Evolutionary conservation across 2,329 filamentous ascomycete genomes (phyloP), one percentile per base, ranked within the genome.

Genomic region (Amylocarpus encephaloides): DNA sequence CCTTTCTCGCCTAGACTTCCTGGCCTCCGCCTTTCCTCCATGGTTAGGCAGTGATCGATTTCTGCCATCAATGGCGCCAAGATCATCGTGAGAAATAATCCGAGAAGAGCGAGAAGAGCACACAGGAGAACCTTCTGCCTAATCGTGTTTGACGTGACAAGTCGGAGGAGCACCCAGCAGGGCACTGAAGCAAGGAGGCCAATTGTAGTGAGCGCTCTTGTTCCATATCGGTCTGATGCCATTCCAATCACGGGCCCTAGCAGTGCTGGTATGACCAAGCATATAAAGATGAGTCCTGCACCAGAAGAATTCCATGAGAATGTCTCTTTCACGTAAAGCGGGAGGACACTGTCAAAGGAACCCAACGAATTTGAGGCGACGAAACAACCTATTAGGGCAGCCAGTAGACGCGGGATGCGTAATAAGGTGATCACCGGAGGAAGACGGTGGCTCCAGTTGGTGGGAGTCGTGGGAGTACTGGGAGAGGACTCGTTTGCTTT

Each of bases 41-140:
- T 64, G 0, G 71, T 70, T 1, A 71, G 66, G 38, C 70, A 66
- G 47, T 70, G 68, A 56, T 82, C 79, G 19, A 89, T 81, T 65
- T 89, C 86, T 0, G 85, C 83, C 76, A 89, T 82, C 16, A 88
- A 67, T 0, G 84, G 80, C 0, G 82, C 78, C 59, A 84, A 76
- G 1, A 78, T 72, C 6, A 85, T 68, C 0, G 78, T 74, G 5
- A 86, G 62, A 1, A 75, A 75, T 1, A 77, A 54, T 0, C 86
- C 86, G 0, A 82, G 63, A 0, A 85, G 57, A 0, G 73, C 73
- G 1, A 91, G 70, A 1, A 90, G 68, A 1, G 74, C 79, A 50
- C 79, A 83, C 0, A 90, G 70, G 0, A 89, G 67, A 1, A 85
- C 76, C 61, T 87, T 86, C 50, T 88, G 77, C 2, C 68, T 66